Percentiles rank a stretch among this genome's conserved stretches.
phyloP scores from a whole-genome alignment of 2,329 filamentous ascomycete genomes.

The Aureobasidium leucospermi region DNA sequence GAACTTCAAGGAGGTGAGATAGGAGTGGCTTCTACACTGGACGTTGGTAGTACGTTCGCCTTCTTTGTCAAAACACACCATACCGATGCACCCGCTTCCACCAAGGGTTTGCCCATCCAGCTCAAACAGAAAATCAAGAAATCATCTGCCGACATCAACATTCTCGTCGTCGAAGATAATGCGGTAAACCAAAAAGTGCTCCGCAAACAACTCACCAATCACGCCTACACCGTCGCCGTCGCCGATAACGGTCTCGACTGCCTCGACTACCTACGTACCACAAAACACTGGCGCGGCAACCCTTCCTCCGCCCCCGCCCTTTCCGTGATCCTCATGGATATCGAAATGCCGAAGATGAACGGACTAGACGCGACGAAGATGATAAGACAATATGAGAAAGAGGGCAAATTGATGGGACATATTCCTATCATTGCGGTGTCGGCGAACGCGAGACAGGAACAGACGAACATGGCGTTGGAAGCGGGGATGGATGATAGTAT shows the following conservation, averaged over 20 bases:
- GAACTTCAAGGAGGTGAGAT: constrained; percentile 66
- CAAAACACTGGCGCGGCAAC: constrained; percentile 7
- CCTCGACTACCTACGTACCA: constrained; percentile 27
- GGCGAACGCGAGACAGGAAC: constrained; percentile 68
- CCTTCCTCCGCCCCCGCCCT: neutral
- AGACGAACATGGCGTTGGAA: constrained; percentile 62
- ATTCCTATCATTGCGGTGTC: constrained; percentile 74
- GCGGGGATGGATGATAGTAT: constrained; percentile 54
- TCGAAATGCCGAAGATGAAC: constrained; percentile 66
- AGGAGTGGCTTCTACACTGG: constrained; percentile 53
- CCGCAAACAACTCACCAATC: constrained; percentile 30
- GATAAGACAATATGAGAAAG: constrained; percentile 60
- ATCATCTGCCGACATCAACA: neutral
- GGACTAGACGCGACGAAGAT: constrained; percentile 63
- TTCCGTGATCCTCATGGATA: constrained; percentile 61
- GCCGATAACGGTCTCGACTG: constrained; percentile 33
- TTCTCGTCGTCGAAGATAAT: constrained; percentile 30
- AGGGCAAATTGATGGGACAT: constrained; percentile 55
- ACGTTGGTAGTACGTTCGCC: constrained; percentile 56
- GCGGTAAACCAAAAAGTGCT: constrained; percentile 36
- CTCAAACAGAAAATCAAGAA: neutral
- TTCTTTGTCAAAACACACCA: constrained; percentile 57
- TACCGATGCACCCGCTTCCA: neutral
- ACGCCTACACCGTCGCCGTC: constrained; percentile 31
- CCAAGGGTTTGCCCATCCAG: neutral